These are phyloP conservation scores for Acidomyces sp. DNA, from an alignment of 495 filamentous ascomycete species.

Conservation along the genomic window DNA sequence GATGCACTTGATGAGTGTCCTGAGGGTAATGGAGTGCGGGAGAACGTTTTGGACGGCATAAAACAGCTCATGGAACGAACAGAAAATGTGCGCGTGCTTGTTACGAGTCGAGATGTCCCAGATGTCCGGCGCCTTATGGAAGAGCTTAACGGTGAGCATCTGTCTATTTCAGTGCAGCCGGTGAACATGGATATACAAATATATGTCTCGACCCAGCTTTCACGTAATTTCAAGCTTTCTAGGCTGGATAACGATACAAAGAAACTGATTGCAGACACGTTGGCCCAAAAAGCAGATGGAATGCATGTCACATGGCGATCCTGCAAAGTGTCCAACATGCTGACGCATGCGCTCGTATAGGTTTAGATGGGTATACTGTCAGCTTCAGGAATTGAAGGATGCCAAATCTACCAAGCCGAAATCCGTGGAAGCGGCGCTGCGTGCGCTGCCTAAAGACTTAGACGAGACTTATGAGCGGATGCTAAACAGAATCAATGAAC, in stretches of 20 bases:
- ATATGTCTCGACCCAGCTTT: slow-evolving; percentile 16
- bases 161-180: slow-evolving; percentile 3
- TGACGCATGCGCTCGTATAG: neutral
- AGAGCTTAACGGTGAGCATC: neutral
- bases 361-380: slow-evolving; percentile 23
- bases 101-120: slow-evolving; percentile 18
- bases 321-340: neutral
- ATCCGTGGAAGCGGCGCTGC: slow-evolving; percentile 12
- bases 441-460: slow-evolving; percentile 14
- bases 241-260: neutral
- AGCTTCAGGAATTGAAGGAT: slow-evolving; percentile 18
- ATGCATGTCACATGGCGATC: slow-evolving; percentile 13
- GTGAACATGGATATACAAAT: slow-evolving; percentile 18
- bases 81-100: slow-evolving; percentile 13
- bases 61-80: slow-evolving; percentile 2
- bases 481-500: slow-evolving; percentile 11
- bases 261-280: slow-evolving; percentile 11
- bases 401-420: slow-evolving; percentile 4
- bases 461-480: slow-evolving; percentile 25
- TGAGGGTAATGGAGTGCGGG: slow-evolving; percentile 4
- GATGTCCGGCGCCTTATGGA: slow-evolving; percentile 14
- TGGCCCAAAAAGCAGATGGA: slow-evolving; percentile 17
- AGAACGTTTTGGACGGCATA: slow-evolving; percentile 7
- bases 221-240: slow-evolving; percentile 10
- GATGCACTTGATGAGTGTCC: slow-evolving; percentile 25